Evolutionary conservation across 2,329 filamentous ascomycete genomes (phyloP).

Genomic region (Arthroderma sp.): DNA sequence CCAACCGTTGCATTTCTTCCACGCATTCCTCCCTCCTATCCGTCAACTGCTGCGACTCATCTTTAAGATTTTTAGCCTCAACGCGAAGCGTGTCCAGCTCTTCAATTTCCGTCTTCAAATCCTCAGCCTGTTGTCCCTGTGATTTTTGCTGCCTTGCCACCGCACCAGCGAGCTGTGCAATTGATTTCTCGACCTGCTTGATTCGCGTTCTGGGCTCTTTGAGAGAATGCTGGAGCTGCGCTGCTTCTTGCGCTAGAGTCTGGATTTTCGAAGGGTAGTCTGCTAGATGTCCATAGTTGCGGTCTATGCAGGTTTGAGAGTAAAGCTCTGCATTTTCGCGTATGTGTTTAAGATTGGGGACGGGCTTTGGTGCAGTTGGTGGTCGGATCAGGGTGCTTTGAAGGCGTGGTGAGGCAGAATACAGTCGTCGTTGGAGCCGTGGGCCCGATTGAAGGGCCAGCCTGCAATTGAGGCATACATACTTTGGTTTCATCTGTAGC

Average conservation of each 20-base stretch:
- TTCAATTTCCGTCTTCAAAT: slow-evolving; percentile 2
- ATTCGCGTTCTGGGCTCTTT: slow-evolving; percentile 29
- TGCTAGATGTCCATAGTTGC: slow-evolving; percentile 58
- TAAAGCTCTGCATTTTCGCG: slow-evolving; percentile 71
- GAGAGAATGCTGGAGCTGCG: slow-evolving; percentile 27
- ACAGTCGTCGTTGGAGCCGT: neutral
- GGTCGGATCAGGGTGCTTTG: slow-evolving; percentile 3
- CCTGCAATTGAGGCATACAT: slow-evolving; percentile 9
- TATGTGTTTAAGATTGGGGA: slow-evolving; percentile 78
- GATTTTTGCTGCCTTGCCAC: slow-evolving; percentile 3
- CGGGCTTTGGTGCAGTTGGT: slow-evolving; percentile 48
- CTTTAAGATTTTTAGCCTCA: slow-evolving; percentile 28
- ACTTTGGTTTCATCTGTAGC: slow-evolving; percentile 2
- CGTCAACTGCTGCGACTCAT: slow-evolving; percentile 21
- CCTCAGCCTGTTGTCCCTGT: neutral
- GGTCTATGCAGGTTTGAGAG: slow-evolving; percentile 66
- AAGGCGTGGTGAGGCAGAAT: neutral
- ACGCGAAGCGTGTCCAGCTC: slow-evolving; percentile 19
- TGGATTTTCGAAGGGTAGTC: slow-evolving; percentile 40
- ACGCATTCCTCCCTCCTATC: slow-evolving; percentile 22
- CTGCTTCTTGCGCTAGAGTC: slow-evolving; percentile 26
- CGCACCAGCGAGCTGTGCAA: slow-evolving; percentile 22
- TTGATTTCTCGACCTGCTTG: slow-evolving; percentile 31
- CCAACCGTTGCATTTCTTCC: slow-evolving; percentile 58
- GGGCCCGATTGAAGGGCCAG: slow-evolving; percentile 1